Percentiles rank a stretch among this genome's conserved stretches.
Evolutionary conservation across 805 yeast species (phyloP).

Genomic region (Candida morakotiae): DNA sequence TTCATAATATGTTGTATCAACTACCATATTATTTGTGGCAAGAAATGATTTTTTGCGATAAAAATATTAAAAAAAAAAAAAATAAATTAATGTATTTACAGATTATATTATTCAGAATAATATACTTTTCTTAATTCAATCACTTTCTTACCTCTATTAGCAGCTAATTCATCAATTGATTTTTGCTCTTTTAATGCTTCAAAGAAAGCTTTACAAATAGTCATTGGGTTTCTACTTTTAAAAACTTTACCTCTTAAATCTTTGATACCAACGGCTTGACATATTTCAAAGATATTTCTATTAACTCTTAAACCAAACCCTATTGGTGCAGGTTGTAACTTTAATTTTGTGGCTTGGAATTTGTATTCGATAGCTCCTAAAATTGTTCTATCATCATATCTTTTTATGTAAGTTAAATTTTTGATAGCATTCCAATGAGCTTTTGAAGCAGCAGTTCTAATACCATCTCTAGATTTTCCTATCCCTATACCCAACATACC

Average conservation of each 20-base stretch:
- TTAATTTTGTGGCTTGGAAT: slow-evolving; percentile 81
- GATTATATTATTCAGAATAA: slow-evolving; percentile 46
- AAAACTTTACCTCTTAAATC: slow-evolving; percentile 90
- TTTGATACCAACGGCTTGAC: slow-evolving; percentile 90
- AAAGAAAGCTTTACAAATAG: slow-evolving; percentile 83
- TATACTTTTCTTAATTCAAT: slow-evolving; percentile 90
- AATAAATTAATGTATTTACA: not conserved
- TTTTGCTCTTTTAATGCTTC: slow-evolving; percentile 82
- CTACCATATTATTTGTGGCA: slow-evolving; percentile 30
- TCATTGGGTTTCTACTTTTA: slow-evolving; percentile 92
- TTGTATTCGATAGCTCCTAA: slow-evolving; percentile 78
- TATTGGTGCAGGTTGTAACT: slow-evolving; percentile 81
- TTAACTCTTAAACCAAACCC: slow-evolving; percentile 93
- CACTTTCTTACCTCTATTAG: slow-evolving; percentile 90
- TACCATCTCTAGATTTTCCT: slow-evolving; percentile 81
- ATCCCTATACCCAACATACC: slow-evolving; percentile 96
- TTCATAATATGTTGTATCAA: slow-evolving; percentile 42
- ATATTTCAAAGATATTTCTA: slow-evolving; percentile 83
- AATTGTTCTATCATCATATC: slow-evolving; percentile 89
- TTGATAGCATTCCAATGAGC: slow-evolving; percentile 95
- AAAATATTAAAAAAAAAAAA: too few species aligned
- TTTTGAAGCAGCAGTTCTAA: slow-evolving; percentile 69
- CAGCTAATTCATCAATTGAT: slow-evolving; percentile 82
- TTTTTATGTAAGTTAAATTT: slow-evolving; percentile 73
- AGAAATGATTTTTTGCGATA: not conserved